A percentile compares a stretch with the other conserved stretches of the same genome.
Conservation (phyloP, 208 protist species). For the Leishmania guyanensis region DNA sequence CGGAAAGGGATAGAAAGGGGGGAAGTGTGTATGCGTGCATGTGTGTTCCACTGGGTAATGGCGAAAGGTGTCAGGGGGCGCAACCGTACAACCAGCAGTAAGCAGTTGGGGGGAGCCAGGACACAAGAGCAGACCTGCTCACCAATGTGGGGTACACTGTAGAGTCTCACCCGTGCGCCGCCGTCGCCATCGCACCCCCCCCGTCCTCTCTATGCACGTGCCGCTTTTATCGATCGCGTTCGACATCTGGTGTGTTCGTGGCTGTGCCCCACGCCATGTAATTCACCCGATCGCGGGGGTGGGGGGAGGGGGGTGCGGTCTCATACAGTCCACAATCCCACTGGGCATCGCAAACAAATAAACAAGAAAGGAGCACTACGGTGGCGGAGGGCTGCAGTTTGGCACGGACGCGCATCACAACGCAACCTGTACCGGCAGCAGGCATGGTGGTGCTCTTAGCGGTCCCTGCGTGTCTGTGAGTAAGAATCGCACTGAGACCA, state of each 20-base stretch:
- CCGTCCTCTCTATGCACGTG: neutral
- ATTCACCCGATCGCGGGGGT: neutral
- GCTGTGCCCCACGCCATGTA: no score
- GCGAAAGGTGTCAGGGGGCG: no score
- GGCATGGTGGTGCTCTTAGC: neutral
- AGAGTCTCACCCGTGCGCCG: neutral
- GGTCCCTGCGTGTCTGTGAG: neutral
- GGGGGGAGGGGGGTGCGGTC: neutral
- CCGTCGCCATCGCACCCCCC: no score
- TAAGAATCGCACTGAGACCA: neutral
- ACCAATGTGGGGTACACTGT: neutral
- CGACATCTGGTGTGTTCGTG: neutral
- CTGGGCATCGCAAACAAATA: neutral
- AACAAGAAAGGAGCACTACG: neutral
- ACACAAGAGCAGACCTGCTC: no score
- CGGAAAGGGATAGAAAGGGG: no score
- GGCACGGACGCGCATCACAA: neutral
- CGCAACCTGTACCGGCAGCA: neutral
- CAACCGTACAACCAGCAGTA: no score
- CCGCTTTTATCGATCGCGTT: neutral
- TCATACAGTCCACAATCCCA: neutral
- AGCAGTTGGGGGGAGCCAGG: no score
- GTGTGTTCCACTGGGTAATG: neutral
- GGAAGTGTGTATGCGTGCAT: neutral
- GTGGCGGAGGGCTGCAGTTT: neutral